Base-by-base conservation (phyloP, 495 filamentous ascomycete species). In the Talaromyces wortmannii region DNA sequence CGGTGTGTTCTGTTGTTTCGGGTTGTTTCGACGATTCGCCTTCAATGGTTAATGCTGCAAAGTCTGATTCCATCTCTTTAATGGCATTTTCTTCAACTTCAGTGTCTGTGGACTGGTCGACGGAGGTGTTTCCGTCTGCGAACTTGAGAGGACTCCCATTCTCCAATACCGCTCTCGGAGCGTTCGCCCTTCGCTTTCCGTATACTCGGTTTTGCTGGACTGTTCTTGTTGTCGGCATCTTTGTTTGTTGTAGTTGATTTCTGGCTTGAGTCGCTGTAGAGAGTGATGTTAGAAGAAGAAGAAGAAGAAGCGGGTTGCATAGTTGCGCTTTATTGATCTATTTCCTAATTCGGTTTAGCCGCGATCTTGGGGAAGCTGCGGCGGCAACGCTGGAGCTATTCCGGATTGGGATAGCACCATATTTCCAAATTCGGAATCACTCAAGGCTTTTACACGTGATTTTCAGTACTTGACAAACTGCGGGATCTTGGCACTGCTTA, bases 101-200 rank as follows among this genome's bases (percentile, higher is more conserved):
- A 33, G 36, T 15, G 18, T 49, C 18, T 13, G 31, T 16, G n/a
- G 33, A 29, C 6, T 42, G 18, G 45, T 63, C 53, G 16, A 53
- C 50, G 11, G 32, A 16, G 42, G 42, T 46, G 4, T 52, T 50
- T 31, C 46, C 31, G 13, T 48, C 52, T 6, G 33, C 15, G 2
- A 7, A 5, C 32, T 60, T 60, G 13, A 50, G 6, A 18, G 72
- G 74, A 46, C 73, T 76, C 16, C 61, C 57, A 43, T 74, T 59
- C 7, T 74, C 73, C 32, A 77, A 70, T 0, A 76, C 70, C 6
- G 74, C 71, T 31, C 68, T 61, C 2, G 74, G 63, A 2, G 74
- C 70, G 61, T 73, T 70, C 18, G 56, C 68, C 45, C 57, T 69
- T 48, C 70, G 63, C 49, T 77, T 77, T 8, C 74, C 74, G 36